phyloP scores from a whole-genome alignment of 2,329 filamentous ascomycete genomes.

The Nannizzia gypsea region DNA sequence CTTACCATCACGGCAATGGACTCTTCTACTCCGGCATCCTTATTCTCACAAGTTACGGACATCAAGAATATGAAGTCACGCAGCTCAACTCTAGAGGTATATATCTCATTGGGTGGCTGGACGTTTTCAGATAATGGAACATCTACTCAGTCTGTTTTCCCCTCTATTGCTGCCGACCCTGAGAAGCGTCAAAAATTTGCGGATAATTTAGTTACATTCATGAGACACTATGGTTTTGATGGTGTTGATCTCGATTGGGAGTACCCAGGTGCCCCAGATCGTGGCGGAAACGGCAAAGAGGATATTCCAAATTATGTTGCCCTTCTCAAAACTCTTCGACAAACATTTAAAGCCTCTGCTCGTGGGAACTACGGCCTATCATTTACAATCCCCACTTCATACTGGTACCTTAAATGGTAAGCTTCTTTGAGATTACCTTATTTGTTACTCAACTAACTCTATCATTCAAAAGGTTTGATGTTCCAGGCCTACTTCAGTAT shows the following conservation, averaged over 20 bases:
- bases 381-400: background rate
- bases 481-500: slow-evolving; percentile 12
- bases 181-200: slow-evolving; percentile 10
- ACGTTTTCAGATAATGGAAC: too few relatives aligned
- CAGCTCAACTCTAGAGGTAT: too few relatives aligned
- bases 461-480: too few relatives aligned
- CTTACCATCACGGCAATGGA: too few relatives aligned
- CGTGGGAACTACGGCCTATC: background rate
- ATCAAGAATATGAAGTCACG: too few relatives aligned
- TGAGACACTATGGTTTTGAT: slow-evolving; percentile 18
- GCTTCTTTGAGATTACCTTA: too few relatives aligned
- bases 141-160: background rate
- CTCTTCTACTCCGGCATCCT: too few relatives aligned
- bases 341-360: too few relatives aligned
- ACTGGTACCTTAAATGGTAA: background rate
- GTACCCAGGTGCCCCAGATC: slow-evolving; percentile 16
- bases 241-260: slow-evolving; percentile 10
- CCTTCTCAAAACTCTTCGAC: slow-evolving; percentile 10
- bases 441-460: too few relatives aligned
- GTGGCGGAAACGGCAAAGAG: slow-evolving; percentile 13
- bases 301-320: slow-evolving; percentile 15
- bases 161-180: slow-evolving; percentile 4
- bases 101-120: too few relatives aligned
- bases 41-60: too few relatives aligned
- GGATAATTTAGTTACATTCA: slow-evolving; percentile 12